Base-by-base conservation (phyloP, 192 early-diverging fungal genomes). In the Coemansia sp. region DNA sequence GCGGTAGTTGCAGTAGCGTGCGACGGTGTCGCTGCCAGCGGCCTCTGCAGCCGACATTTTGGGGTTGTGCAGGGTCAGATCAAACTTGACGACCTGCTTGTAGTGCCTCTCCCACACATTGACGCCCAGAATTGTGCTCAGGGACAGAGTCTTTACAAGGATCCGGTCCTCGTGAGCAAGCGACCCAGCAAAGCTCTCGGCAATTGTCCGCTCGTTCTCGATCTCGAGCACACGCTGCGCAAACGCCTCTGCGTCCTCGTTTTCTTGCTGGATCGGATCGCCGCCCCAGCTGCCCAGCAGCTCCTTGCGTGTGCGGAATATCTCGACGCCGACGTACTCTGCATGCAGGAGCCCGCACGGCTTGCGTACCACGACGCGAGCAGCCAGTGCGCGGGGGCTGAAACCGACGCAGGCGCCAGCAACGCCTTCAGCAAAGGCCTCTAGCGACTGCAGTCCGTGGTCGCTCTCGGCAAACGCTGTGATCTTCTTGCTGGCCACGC, bases 61-160 rank as follows among this genome's bases (percentile, higher is more conserved):
- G 7, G 74, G 60, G 0, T 63, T 50, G 66, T 76, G 75, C 14
- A 85, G 66, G 12, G 76, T 76, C 50, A 94, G 87, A n/a, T 84
- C 83, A 31, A 95, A 72, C 62, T 92, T 92, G 61, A 99, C 70
- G 4, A 94, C 76, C 69, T 99, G 97, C 70, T 93, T 94, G 78
- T 95, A 93, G 65, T 94, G 90, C 22, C 96, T 84, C 75, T 99
- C 97, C 92, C 94, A 96, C 14, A 93, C 89, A 71, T 97, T 94
- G 11, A 99, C 90, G 25, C 97, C 97, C 50, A 99, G 91, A 36
- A 99, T 94, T 20, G 93, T 89, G 71, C 84, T 89, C 17, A 95
- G 77, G 14, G 76, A 78, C 52, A 99, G 80, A 64, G 88, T 85
- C 67, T 91, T 88, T 63, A 99, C 93, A 72, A 95, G 89, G 36